Evolutionary conservation across 1,139 yeast species (phyloP).

Genomic region (Zhuliangozyma parablackwelliae): DNA sequence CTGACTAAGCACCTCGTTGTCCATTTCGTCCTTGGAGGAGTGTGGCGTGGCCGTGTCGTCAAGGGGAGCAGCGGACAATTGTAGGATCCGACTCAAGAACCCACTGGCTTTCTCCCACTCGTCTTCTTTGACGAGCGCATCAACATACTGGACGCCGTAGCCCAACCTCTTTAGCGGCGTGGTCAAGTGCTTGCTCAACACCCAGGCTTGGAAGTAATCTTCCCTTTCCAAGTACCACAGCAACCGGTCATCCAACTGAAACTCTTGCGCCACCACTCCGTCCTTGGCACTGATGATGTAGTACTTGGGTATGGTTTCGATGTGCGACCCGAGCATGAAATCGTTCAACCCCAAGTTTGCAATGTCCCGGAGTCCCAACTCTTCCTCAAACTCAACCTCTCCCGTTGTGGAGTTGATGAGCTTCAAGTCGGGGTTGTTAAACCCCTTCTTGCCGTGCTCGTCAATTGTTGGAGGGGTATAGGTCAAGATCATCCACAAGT

Average conservation of each 20-base stretch:
- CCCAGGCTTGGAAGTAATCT: conserved; percentile 69
- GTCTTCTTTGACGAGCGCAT: conserved; percentile 44
- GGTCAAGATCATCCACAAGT: conserved; percentile 56
- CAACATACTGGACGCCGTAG: conserved; percentile 62
- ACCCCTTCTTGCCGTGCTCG: conserved; percentile 24
- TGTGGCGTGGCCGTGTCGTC: not conserved
- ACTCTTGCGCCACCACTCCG: conserved; percentile 70
- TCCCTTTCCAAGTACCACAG: conserved; percentile 65
- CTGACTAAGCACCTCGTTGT: conserved; percentile 34
- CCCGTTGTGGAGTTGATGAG: conserved; percentile 63
- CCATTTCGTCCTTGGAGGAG: not conserved
- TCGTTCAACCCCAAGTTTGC: conserved; percentile 74
- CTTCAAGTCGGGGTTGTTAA: conserved; percentile 62
- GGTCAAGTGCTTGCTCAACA: conserved; percentile 57
- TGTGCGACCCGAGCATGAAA: conserved; percentile 56
- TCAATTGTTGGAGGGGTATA: conserved; percentile 41
- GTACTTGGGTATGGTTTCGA: conserved; percentile 42
- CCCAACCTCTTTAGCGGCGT: conserved; percentile 47
- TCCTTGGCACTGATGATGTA: conserved; percentile 77
- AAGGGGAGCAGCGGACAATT: not conserved
- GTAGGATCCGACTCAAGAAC: conserved; percentile 42
- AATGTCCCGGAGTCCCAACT: conserved; percentile 59
- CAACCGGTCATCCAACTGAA: conserved; percentile 62
- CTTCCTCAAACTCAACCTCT: conserved; percentile 80
- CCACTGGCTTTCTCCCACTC: conserved; percentile 57